Evolutionary conservation across 805 yeast genomes (phyloP), one percentile per base, ranked within the genome.

Genomic region (Nakazawaea ernobii): DNA sequence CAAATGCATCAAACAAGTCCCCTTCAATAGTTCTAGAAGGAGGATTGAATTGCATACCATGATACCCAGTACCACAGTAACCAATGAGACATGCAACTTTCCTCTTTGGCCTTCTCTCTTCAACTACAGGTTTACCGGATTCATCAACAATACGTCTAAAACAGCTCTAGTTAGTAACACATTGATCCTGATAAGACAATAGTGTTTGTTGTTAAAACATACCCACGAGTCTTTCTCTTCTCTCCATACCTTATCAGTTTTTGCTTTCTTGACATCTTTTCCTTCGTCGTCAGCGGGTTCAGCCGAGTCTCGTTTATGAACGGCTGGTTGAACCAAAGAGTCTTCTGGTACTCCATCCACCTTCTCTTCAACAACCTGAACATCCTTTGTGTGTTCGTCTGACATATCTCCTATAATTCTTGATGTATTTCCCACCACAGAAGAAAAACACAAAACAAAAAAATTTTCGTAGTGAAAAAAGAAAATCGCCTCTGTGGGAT

Each of bases 61-160:
- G 94, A 67, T 91, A 91, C 0, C 97, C 97, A 1, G 96, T 83
- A 37, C 98, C 98, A 62, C 97, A 91, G 68, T 91, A 91, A 4
- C 98, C 97, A 54, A 91, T 73, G 80, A 88, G 74, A 58, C 86
- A 80, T 0, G 96, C 97, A 20, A 89, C 96, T 61, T 91, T 91
- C 57, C 80, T 78, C 73, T 91, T 91, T 20, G 98, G 96, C 53
- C 75, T 78, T 64, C 90, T 74, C 32, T 64, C 64, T 53, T 80
- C 86, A 48, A 70, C 73, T 36, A 80, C 62, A 2, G 83, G 82
- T 32, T 78, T 73, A 10, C 91, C 92, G 28, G 79, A 65, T 14
- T 70, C 85, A 61, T 84, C 90, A 62, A 80, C 51, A 55, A 59
- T 70, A 52, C 59, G 79, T 67, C 71, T 67, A 49, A 32, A 11